Percentiles rank a stretch among this genome's conserved stretches.
These are phyloP conservation scores for Tulasnella sp. DNA, from an alignment of 768 basidiomycete genomes.

Conservation along the genomic window DNA sequence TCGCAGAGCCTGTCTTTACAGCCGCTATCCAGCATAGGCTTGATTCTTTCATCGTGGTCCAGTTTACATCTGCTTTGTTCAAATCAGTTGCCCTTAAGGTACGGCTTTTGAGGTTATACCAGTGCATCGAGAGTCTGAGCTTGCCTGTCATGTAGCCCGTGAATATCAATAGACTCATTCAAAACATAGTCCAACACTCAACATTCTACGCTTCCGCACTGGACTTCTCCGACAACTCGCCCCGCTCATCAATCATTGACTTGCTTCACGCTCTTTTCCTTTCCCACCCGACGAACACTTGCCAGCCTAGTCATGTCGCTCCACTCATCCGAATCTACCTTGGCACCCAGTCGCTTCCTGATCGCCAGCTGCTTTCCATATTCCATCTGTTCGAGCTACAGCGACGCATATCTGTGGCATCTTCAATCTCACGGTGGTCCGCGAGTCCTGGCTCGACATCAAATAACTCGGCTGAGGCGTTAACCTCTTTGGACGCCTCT, in stretches of 20 bases:
- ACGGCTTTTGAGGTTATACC: conserved; percentile 16
- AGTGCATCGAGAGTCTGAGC: background rate
- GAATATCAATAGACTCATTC: conserved; percentile 62
- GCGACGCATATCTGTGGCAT: conserved; percentile 49
- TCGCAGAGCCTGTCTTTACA: conserved; percentile 61
- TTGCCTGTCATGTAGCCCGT: conserved; percentile 36
- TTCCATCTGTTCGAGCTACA: conserved; percentile 70
- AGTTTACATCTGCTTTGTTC: conserved; percentile 27
- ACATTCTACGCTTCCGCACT: conserved; percentile 33
- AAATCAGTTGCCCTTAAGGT: conserved; percentile 51
- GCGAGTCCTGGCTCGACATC: conserved; percentile 34
- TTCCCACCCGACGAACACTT: conserved; percentile 69
- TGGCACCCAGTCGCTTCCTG: conserved; percentile 55
- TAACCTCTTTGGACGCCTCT: conserved; percentile 58
- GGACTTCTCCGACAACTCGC: conserved; percentile 18
- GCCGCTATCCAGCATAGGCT: conserved; percentile 54
- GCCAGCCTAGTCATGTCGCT: conserved; percentile 72
- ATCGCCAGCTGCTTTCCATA: conserved; percentile 57
- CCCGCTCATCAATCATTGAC: conserved; percentile 40
- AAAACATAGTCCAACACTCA: conserved; percentile 60
- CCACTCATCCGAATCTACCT: conserved; percentile 64
- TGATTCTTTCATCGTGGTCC: background rate
- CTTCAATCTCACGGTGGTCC: conserved; percentile 59
- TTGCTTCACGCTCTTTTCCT: conserved; percentile 58
- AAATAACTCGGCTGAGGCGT: conserved; percentile 44